Evolutionary conservation across 2,329 filamentous ascomycete species (phyloP), one percentile per base, ranked within the genome.

Genomic region (Phaeosphaeria sp.): DNA sequence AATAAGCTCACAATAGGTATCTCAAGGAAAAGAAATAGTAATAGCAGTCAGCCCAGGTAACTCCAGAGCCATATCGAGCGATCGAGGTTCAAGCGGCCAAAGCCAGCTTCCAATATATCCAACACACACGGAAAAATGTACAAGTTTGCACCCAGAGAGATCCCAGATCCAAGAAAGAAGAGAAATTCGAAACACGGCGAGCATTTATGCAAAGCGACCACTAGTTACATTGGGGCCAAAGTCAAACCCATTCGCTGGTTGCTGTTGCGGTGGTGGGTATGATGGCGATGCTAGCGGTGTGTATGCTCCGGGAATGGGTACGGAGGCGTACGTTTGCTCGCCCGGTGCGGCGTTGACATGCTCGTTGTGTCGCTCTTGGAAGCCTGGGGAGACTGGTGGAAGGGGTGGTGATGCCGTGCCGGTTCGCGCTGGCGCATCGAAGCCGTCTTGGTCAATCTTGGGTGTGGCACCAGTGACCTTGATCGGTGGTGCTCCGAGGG

Each of bases 241-340:
- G 60, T 79, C 76, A 48, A 79, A 79, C 30, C 75, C 30, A 15
- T 36, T 74, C 54, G 65, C 54, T 20, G 61, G 46, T 54, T 55
- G 46, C 50, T 69, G 67, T 23, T 65, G 65, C 42, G 63, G 67
- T 33, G 76, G 73, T 46, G 76, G 76, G 65, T 81, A 79, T 23
- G 71, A 73, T 21, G 81, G 80, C 52, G 76, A 80, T 55, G 74
- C 69, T 47, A 82, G 72, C 6, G 82, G 80, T 54, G 78, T 81
- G 73, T 97, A 97, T 0, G 93, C 91, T 6, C 90, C 91, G 0
- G 94, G 94, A 58, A 97, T 97, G 0, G 93, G 92, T 30, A 97
- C 94, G 21, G 89, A 82, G 13, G 89, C 93, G 77, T 97, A 97
- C 49, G 88, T 87, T 68, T 90, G 87, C 83, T 97, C 94, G 48